Conservation (phyloP, 441 rosid species). For the Erysimum pusillum region DNA sequence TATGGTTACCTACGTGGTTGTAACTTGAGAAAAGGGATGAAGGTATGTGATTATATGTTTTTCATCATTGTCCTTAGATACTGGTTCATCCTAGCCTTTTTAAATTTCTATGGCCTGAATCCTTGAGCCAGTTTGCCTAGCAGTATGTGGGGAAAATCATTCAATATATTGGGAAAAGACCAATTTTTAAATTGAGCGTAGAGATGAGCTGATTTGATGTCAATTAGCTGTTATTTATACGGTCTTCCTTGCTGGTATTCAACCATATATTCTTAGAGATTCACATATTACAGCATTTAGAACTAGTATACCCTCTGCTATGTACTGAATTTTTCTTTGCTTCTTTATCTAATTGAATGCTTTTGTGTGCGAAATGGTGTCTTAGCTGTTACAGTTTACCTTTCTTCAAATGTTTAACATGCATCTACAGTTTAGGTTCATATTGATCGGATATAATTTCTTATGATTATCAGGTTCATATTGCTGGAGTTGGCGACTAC, state of each 20-base stretch:
- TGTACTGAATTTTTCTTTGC: conserved; percentile 1
- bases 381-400: conserved; percentile 28
- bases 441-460: conserved; percentile 23
- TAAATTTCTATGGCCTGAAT: conserved; percentile 13
- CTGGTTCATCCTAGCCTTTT: conserved; percentile 12
- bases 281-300: conserved; percentile 9
- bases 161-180: neutral
- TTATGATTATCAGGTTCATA: conserved; percentile 74
- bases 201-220: conserved; percentile 16
- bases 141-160: conserved; percentile 8
- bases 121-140: conserved; percentile 18
- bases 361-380: conserved; percentile 22
- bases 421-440: no score
- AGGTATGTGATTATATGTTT: conserved; percentile 59
- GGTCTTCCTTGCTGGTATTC: conserved; percentile 23
- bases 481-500: conserved; percentile 97
- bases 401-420: conserved; percentile 27
- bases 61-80: conserved; percentile 14
- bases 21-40: conserved; percentile 87
- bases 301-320: neutral
- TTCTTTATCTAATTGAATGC: conserved; percentile 22
- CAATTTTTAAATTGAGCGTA: conserved; percentile 8
- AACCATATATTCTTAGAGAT: conserved; percentile 2
- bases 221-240: conserved; percentile 4
- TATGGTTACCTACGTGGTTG: conserved; percentile 96